A percentile compares a stretch with the other conserved stretches of the same genome.
Conservation (phyloP, 1,284 basidiomycete genomes). For the Cutaneotrichosporon daszewskae region DNA sequence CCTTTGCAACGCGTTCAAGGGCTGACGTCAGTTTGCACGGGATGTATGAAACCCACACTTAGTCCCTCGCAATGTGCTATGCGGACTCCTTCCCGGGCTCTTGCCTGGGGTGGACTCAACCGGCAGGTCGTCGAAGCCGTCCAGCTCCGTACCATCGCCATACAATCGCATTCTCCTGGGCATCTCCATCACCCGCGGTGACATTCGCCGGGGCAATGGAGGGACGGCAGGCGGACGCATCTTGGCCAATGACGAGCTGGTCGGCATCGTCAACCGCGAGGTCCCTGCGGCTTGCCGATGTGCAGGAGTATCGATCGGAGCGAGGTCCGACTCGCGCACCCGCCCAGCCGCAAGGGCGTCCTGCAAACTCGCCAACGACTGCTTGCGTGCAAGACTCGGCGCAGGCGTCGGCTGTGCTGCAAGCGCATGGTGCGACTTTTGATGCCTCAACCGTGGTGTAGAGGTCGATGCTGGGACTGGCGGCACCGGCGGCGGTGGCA, state of each 20-base stretch:
- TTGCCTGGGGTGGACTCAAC: slow-evolving; percentile 53
- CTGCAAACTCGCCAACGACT: slow-evolving; percentile 38
- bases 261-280: slow-evolving; percentile 77
- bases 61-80: neutral
- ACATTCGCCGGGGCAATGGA: neutral
- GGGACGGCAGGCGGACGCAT: slow-evolving; percentile 59
- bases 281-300: slow-evolving; percentile 4
- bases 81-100: slow-evolving; percentile 2
- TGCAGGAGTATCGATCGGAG: slow-evolving; percentile 4
- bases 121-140: slow-evolving; percentile 81
- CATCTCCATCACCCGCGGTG: slow-evolving; percentile 52
- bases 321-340: slow-evolving; percentile 11
- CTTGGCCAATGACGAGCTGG: slow-evolving; percentile 61
- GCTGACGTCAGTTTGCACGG: slow-evolving; percentile 1
- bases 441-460: slow-evolving; percentile 34
- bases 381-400: slow-evolving; percentile 34
- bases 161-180: slow-evolving; percentile 66
- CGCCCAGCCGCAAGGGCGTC: slow-evolving; percentile 27
- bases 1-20: neutral
- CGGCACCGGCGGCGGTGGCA: slow-evolving; percentile 15
- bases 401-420: slow-evolving; percentile 18
- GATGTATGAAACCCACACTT: slow-evolving; percentile 31
- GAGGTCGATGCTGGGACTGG: slow-evolving; percentile 5
- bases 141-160: slow-evolving; percentile 89
- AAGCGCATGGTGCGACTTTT: slow-evolving; percentile 40